Evolutionary conservation across 768 basidiomycete species (phyloP).

Genomic region (Leucocoprinus sp.): DNA sequence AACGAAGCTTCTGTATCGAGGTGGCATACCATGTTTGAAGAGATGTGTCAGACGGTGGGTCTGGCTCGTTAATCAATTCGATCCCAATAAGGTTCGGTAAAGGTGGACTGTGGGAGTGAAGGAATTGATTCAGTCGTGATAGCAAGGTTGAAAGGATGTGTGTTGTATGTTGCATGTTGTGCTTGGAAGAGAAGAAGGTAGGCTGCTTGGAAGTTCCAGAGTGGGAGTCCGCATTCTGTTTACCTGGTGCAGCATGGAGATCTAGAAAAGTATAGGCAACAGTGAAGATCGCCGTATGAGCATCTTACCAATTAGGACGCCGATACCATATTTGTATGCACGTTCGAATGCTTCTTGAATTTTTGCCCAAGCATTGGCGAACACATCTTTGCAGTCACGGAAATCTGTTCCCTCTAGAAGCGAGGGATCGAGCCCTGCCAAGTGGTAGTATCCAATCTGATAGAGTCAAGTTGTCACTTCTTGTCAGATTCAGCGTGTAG

Average conservation of each 20-base stretch:
- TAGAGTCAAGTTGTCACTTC: background rate
- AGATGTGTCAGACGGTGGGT: conserved; percentile 37
- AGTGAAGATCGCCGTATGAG: background rate
- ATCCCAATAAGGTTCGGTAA: conserved; percentile 50
- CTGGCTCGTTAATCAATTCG: conserved; percentile 53
- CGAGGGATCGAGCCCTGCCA: conserved; percentile 49
- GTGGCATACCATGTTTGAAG: conserved; percentile 58
- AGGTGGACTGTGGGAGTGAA: conserved; percentile 24
- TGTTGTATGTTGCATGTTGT: conserved; percentile 39
- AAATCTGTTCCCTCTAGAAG: conserved; percentile 65
- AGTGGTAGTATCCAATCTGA: conserved; percentile 69
- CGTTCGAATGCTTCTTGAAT: conserved; percentile 51
- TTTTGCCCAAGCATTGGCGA: conserved; percentile 59
- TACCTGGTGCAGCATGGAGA: conserved; percentile 68
- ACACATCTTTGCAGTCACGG: conserved; percentile 37
- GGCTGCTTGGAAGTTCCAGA: conserved; percentile 49
- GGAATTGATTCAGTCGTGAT: conserved; percentile 18
- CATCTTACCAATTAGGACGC: conserved; percentile 58
- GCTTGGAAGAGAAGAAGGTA: conserved; percentile 38
- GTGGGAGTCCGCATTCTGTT: conserved; percentile 65
- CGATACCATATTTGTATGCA: conserved; percentile 52
- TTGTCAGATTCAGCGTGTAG: conserved; percentile 20
- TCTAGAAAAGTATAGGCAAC: conserved; percentile 30
- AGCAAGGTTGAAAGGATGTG: conserved; percentile 39
- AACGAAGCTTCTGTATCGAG: conserved; percentile 45